Percentiles rank a stretch among this genome's conserved stretches.
Evolutionary conservation across 768 basidiomycete species (phyloP).

Genomic region (Suillus ampliporus): DNA sequence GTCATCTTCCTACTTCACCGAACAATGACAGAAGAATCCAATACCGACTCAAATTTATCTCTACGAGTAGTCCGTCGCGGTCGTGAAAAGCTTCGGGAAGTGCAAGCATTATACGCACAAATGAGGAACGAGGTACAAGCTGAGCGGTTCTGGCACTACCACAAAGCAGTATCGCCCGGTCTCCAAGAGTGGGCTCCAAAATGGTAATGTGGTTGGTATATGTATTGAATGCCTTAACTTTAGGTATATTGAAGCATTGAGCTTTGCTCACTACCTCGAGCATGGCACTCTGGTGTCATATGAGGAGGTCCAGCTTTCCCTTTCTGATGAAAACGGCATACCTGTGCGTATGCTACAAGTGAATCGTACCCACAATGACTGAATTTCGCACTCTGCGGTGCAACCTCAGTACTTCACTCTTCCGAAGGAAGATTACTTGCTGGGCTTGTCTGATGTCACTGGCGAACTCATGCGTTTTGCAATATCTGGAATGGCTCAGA

Average conservation of each 20-base stretch:
- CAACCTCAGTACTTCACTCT: slow-evolving; percentile 72
- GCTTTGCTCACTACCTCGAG: slow-evolving; percentile 87
- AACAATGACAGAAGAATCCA: slow-evolving; percentile 51
- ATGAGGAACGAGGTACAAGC: slow-evolving; percentile 67
- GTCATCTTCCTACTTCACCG: slow-evolving; percentile 93
- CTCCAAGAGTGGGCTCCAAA: slow-evolving; percentile 67
- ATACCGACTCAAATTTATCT: slow-evolving; percentile 33
- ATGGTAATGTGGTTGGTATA: slow-evolving; percentile 5
- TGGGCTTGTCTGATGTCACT: slow-evolving; percentile 92
- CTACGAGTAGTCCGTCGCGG: slow-evolving; percentile 55
- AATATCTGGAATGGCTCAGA: slow-evolving; percentile 77
- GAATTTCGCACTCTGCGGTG: slow-evolving; percentile 8
- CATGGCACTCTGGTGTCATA: slow-evolving; percentile 70
- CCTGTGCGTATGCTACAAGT: slow-evolving; percentile 55
- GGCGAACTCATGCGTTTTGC: slow-evolving; percentile 98
- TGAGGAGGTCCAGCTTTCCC: slow-evolving; percentile 64
- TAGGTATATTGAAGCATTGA: slow-evolving; percentile 88
- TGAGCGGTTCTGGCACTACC: slow-evolving; percentile 79
- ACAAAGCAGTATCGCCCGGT: slow-evolving; percentile 76
- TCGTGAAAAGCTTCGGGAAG: slow-evolving; percentile 66
- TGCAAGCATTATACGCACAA: slow-evolving; percentile 64
- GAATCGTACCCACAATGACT: slow-evolving; percentile 11
- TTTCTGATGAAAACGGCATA: slow-evolving; percentile 64
- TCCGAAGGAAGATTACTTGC: slow-evolving; percentile 82
- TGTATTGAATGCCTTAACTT: slow-evolving; percentile 22